A percentile compares a stretch with the other conserved stretches of the same genome.
These are phyloP conservation scores for Mycena capillaripes DNA, from an alignment of 768 basidiomycete species.

Conservation along the genomic window DNA sequence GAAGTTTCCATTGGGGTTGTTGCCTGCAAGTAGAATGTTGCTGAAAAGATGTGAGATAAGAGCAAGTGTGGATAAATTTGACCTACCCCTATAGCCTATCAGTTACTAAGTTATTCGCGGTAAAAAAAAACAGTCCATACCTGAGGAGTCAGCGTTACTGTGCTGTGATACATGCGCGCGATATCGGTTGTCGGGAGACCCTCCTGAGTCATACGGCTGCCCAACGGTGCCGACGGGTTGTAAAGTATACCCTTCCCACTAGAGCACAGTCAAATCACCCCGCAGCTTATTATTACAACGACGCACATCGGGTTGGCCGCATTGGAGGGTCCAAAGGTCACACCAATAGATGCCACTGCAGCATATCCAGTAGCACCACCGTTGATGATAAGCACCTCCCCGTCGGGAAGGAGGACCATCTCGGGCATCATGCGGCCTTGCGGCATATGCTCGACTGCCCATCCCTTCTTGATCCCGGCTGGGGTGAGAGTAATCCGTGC, in stretches of 20 bases:
- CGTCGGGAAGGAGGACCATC: slow-evolving; percentile 68
- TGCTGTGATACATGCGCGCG: slow-evolving; percentile 26
- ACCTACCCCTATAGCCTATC: slow-evolving; percentile 17
- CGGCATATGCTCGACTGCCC: slow-evolving; percentile 62
- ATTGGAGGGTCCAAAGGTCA: slow-evolving; percentile 55
- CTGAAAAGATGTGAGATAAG: slow-evolving; percentile 1
- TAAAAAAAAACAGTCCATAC: neutral
- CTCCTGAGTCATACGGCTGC: slow-evolving; percentile 53
- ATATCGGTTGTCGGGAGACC: slow-evolving; percentile 39
- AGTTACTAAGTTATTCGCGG: neutral
- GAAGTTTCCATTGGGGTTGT: slow-evolving; percentile 30
- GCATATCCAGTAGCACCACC: slow-evolving; percentile 57
- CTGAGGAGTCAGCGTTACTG: slow-evolving; percentile 35
- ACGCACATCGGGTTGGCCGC: slow-evolving; percentile 61
- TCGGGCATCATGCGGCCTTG: slow-evolving; percentile 71
- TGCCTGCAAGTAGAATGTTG: slow-evolving; percentile 35
- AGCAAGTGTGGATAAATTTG: neutral
- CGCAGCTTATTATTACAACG: neutral
- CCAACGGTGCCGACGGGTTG: slow-evolving; percentile 51
- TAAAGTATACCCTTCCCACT: slow-evolving; percentile 55
- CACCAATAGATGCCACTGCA: slow-evolving; percentile 41
- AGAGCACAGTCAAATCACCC: neutral
- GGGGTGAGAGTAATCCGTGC: slow-evolving; percentile 65
- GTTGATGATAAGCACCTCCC: slow-evolving; percentile 64
- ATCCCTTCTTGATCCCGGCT: slow-evolving; percentile 58